Percentiles rank a stretch among this genome's conserved stretches.
phyloP scores from a whole-genome alignment of 1,139 yeast species.

The Geotrichum siamense region DNA sequence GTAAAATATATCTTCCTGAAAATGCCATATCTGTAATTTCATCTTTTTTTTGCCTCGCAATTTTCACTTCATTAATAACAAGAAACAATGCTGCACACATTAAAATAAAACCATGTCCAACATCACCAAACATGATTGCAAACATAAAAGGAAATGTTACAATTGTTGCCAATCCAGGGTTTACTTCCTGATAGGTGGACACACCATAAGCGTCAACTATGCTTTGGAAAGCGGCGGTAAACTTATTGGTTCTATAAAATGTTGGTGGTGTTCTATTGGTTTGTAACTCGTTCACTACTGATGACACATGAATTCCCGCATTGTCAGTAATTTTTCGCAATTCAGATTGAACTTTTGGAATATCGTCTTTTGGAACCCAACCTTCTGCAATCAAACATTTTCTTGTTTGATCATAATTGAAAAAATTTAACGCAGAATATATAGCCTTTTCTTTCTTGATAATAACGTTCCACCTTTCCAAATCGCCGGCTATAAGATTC shows the following conservation, averaged over 20 bases:
- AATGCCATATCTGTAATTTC: slow-evolving; percentile 97
- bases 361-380: slow-evolving; percentile 69
- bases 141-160: slow-evolving; percentile 98
- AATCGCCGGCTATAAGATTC: slow-evolving; percentile 63
- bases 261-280: slow-evolving; percentile 92
- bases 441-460: slow-evolving; percentile 67
- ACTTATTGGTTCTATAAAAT: slow-evolving; percentile 81
- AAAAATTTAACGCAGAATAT: slow-evolving; percentile 67
- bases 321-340: slow-evolving; percentile 53
- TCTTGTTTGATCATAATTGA: slow-evolving; percentile 78
- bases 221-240: slow-evolving; percentile 84
- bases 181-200: slow-evolving; percentile 89
- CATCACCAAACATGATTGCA: slow-evolving; percentile 98
- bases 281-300: slow-evolving; percentile 71
- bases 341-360: slow-evolving; percentile 40
- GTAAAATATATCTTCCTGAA: slow-evolving; percentile 79
- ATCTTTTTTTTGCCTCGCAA: slow-evolving; percentile 65
- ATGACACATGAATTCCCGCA: slow-evolving; percentile 53
- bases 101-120: slow-evolving; percentile 88
- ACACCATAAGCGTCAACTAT: slow-evolving; percentile 95
- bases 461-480: slow-evolving; percentile 60
- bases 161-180: slow-evolving; percentile 91
- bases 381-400: slow-evolving; percentile 95
- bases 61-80: slow-evolving; percentile 59
- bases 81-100: slow-evolving; percentile 62